Base-by-base conservation (phyloP, 2,329 filamentous ascomycete species). In the Aureobasidium sp. region DNA sequence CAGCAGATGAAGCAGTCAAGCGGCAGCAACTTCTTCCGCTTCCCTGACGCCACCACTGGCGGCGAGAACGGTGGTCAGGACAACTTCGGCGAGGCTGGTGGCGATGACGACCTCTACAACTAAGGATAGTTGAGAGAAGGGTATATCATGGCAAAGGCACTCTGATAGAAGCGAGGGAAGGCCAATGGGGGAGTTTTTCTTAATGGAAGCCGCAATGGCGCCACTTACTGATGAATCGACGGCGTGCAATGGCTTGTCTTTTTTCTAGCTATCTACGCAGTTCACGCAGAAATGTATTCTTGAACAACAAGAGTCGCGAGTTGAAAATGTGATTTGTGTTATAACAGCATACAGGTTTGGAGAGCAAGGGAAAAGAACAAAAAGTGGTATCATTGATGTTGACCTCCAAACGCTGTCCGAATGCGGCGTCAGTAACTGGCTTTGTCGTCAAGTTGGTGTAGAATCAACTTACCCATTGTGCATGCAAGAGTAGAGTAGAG, bases 1-100 rank as follows among this genome's bases (percentile, higher is more conserved):
- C 93, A 97, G 80, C 93, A 93, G 76, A 95, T 99, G 91, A 99
- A 99, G 89, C 96, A 96, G 75, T 87, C 90, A 63, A 92, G 92
- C 42, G 93, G 92, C 71, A 91, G 90, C 63, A 71, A 71, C 69
- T 97, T 94, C 84, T 99, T 99, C 89, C 92, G 95, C 78, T 99
- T 99, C 86, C 93, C 76, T 68, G 66, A 79, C 76, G 66, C 77
- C 74, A 68, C 64, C 21, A 67, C 63, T 25, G 66, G 61, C 9
- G 54, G 39, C 34, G 61, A 65, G 42, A 53, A 30, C 21, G 53
- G 36, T 21, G 53, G 39, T 21, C 54, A 58, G 32, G 63, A 62
- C 36, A 59, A 65, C 48, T 65, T 65, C 29, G 64, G 64, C 39
- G 64, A 65, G 60, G 64, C 64, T 16, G 64, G 62, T 58, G 64